These are phyloP conservation scores for Phlebopus sp. DNA, from an alignment of 1,284 basidiomycete genomes.

Conservation along the genomic window DNA sequence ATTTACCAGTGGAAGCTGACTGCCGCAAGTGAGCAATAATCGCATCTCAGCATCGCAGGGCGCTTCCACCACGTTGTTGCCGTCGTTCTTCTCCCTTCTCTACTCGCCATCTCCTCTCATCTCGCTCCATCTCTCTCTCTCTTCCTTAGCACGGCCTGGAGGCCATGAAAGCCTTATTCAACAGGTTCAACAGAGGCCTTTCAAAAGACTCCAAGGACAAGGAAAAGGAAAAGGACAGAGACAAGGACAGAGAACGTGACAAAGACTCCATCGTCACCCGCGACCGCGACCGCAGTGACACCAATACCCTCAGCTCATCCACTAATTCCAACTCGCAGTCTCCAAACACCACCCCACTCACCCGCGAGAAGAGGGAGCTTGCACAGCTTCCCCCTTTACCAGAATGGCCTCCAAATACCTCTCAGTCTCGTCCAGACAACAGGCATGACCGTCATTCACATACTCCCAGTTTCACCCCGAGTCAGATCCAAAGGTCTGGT, in stretches of 20 bases:
- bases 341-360: slow-evolving; percentile 23
- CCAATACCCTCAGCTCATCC: slow-evolving; percentile 31
- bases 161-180: slow-evolving; percentile 76
- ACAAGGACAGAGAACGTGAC: slow-evolving; percentile 30
- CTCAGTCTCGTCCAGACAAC: slow-evolving; percentile 12
- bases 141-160: slow-evolving; percentile 7
- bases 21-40: neutral
- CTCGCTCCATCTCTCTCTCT: neutral
- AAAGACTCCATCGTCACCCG: slow-evolving; percentile 26
- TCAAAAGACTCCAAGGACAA: slow-evolving; percentile 60
- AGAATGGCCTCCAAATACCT: slow-evolving; percentile 52
- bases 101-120: slow-evolving; percentile 7
- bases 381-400: slow-evolving; percentile 55
- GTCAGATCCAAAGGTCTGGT: slow-evolving; percentile 29
- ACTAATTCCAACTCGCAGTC: slow-evolving; percentile 24
- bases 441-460: slow-evolving; percentile 15
- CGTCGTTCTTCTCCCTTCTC: slow-evolving; percentile 19
- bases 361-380: slow-evolving; percentile 57
- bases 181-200: slow-evolving; percentile 67
- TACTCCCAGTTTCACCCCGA: slow-evolving; percentile 14
- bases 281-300: slow-evolving; percentile 31
- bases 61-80: slow-evolving; percentile 4
- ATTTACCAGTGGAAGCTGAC: too few species aligned
- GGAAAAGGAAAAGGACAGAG: slow-evolving; percentile 32
- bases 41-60: neutral